Evolutionary conservation across 2,329 filamentous ascomycete species (phyloP), one percentile per base, ranked within the genome.

Genomic region (Fusarium sp.): DNA sequence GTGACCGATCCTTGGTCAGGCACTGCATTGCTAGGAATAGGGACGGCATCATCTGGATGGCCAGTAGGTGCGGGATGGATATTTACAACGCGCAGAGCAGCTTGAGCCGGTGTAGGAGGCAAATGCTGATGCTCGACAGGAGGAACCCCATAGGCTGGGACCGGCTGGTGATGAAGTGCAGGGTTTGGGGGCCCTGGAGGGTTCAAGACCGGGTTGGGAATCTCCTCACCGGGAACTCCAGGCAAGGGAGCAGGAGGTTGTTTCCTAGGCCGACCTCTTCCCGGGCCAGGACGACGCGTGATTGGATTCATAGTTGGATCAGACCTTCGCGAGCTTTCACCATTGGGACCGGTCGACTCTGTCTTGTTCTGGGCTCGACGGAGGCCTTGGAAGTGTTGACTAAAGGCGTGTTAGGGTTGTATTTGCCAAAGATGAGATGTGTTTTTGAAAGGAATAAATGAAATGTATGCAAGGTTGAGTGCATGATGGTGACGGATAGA

Each of bases 301-400:
- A 87, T 86, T 46, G 84, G 84, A 53, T 87, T 86, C 61, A 76
- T 49, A 0, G 80, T 81, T 9, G 84, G 84, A 65, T 87, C 84
- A 50, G 75, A 36, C 54, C 75, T 79, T 37, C 76, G 72, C 19
- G 76, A 63, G 37, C 58, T 75, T 17, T 80, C 77, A 9, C 67
- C 56, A 23, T 60, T 41, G 19, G 69, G 52, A 9, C 77, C 74
- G 55, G 74, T 77, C 6, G 73, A 49, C 15, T 84, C 83, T 15
- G 76, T 70, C 67, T 85, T 86, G 64, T 82, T 80, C 66, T 85
- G 82, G 19, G 82, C 79, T 37, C 84, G 75, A 23, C 84, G 78
- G 15, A 87, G 78, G 25, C 84, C 83, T 67, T 87, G 84, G 53
- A 87, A 87, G 67, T 87, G 84, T 77, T 87, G 84, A 33, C 84